These are phyloP conservation scores for Rhynchosporium agropyri DNA, from an alignment of 2,329 filamentous ascomycete species.

Conservation along the genomic window DNA sequence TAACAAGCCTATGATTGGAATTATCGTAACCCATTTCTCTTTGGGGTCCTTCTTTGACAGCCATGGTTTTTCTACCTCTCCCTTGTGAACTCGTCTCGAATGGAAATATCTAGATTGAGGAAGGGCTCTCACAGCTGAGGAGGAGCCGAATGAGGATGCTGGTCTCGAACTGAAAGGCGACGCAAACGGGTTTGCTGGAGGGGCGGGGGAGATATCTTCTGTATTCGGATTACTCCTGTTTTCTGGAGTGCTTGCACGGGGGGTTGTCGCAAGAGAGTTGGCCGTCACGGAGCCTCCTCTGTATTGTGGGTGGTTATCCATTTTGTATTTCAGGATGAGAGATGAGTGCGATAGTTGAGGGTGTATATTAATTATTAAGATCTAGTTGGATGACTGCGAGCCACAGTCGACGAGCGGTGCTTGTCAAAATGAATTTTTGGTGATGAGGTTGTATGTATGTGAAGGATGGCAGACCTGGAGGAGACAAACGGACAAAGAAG, in stretches of 20 bases:
- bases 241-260: constrained; percentile 46
- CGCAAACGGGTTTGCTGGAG: constrained; percentile 37
- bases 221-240: constrained; percentile 37
- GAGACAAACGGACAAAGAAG: constrained; percentile 8
- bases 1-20: constrained; percentile 72
- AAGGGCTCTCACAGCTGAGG: constrained; percentile 43
- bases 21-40: constrained; percentile 85
- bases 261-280: constrained; percentile 42
- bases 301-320: constrained; percentile 29
- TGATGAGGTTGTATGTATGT: constrained; percentile 1
- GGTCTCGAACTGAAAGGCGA: constrained; percentile 49
- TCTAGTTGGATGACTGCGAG: constrained; percentile 12
- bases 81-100: constrained; percentile 63
- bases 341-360: constrained; percentile 17
- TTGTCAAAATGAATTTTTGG: constrained; percentile 26
- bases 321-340: constrained; percentile 17
- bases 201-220: constrained; percentile 39
- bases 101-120: constrained; percentile 39
- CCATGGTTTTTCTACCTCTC: constrained; percentile 77
- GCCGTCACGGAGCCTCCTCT: constrained; percentile 29
- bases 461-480: constrained; percentile 17
- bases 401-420: constrained; percentile 16
- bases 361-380: constrained; percentile 30
- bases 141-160: constrained; percentile 47
- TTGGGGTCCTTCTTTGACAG: constrained; percentile 70